Conservation (phyloP, 1,139 yeast species). For the Hyphopichia pseudoburtonii region DNA sequence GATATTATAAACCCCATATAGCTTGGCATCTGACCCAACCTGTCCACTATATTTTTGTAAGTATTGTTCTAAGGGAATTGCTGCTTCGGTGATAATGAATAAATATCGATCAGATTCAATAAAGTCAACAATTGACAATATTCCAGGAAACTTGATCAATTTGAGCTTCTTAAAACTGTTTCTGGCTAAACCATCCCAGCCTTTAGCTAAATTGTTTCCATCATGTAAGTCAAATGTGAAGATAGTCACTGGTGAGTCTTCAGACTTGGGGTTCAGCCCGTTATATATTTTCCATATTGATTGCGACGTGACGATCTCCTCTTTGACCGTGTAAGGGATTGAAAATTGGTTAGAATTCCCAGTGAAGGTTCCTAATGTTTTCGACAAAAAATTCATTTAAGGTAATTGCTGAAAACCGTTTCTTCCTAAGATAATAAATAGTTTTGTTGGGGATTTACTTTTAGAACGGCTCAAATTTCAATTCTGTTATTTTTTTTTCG, state of each 20-base stretch:
- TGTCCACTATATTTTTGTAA: slow-evolving; percentile 18
- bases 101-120: slow-evolving; percentile 61
- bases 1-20: slow-evolving; percentile 62
- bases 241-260: slow-evolving; percentile 47
- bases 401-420: no score
- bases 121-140: slow-evolving; percentile 67
- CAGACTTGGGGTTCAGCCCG: slow-evolving; percentile 46
- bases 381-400: slow-evolving; percentile 59
- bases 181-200: slow-evolving; percentile 49
- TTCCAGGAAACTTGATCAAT: slow-evolving; percentile 75
- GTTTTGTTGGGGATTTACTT: no score
- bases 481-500: background rate
- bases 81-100: slow-evolving; percentile 79
- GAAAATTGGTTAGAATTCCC: no score
- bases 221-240: slow-evolving; percentile 61
- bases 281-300: slow-evolving; percentile 51
- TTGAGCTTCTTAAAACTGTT: slow-evolving; percentile 69
- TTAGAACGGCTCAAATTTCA: background rate
- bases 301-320: slow-evolving; percentile 32
- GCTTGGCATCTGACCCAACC: slow-evolving; percentile 36
- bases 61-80: slow-evolving; percentile 53
- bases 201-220: slow-evolving; percentile 29
- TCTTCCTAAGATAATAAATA: no score
- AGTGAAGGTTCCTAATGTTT: slow-evolving; percentile 55
- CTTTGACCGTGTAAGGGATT: slow-evolving; percentile 58